Base-by-base conservation (phyloP, 345 rosid genomes). In the Salix exigua region DNA sequence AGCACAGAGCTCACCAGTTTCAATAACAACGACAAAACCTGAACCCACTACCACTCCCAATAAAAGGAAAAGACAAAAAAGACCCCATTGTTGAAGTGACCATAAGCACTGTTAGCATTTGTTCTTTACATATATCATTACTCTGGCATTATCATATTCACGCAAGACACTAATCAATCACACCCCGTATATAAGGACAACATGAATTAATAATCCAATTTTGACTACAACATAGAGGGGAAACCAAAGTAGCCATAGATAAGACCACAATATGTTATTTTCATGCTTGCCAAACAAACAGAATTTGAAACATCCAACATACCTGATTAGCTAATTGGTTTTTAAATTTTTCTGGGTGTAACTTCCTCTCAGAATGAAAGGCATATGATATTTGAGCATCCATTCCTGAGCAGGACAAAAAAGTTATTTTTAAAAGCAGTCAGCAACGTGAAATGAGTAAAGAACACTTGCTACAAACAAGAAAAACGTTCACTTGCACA, bases 311-410 rank as follows among this genome's bases (percentile, higher is more conserved):
- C 53, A 48, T 46, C 31, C 25, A 12, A 9, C n/a, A 26, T 81
- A 89, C 91, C 92, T 91, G 95, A 85, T 89, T 89, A 61, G 63
- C 74, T 35, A 91, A 78, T 82, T 91, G 95, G 78, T 88, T 91
- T 72, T 80, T 89, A 77, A 91, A 91, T 70, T 88, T 91, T 70
- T 87, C 92, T 33, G 95, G 92, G 73, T 88, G 87, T 63, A 79
- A 63, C 82, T 89, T 91, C 78, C 95, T 82, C 81, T 88, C 90
- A 13, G 89, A 82, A 82, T 91, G 95, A 84, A 91, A 91, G 69
- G 92, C 88, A 71, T 89, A 87, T 68, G 95, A 91, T 68, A 91
- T 83, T 84, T 89, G 95, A 71, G 95, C 91, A 83, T 91, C 95
- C 90, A 91, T 86, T 77, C 95, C 95, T 91, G 86, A 38, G 72